Conservation (phyloP, 2,329 filamentous ascomycete species). For the Pseudonectria foliicola region DNA sequence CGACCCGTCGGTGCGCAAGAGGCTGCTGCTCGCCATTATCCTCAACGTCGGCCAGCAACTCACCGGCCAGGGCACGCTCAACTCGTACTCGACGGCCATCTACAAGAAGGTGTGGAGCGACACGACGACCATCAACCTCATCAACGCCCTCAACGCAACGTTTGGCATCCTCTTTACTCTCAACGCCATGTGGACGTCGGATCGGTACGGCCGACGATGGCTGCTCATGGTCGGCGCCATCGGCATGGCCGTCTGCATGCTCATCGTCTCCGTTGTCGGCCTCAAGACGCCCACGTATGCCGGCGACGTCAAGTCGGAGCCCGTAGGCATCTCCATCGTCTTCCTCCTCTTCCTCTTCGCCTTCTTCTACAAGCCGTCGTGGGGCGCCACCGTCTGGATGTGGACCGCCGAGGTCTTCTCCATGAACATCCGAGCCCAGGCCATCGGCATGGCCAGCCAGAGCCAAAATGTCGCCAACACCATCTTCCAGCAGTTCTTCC, state of each 20-base stretch:
- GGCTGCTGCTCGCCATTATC: slow-evolving; percentile 56
- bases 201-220: slow-evolving; percentile 64
- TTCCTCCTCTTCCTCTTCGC: slow-evolving; percentile 61
- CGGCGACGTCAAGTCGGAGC: slow-evolving; percentile 45
- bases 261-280: slow-evolving; percentile 46
- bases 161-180: slow-evolving; percentile 67
- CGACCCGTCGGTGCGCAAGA: slow-evolving; percentile 60
- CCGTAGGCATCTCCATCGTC: slow-evolving; percentile 60
- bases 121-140: slow-evolving; percentile 56
- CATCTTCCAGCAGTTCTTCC: slow-evolving; percentile 65
- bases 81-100: slow-evolving; percentile 66
- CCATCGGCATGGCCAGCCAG: slow-evolving; percentile 58
- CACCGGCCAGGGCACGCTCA: slow-evolving; percentile 65
- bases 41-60: slow-evolving; percentile 67
- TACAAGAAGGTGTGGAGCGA: slow-evolving; percentile 63
- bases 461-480: slow-evolving; percentile 59
- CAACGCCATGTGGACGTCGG: slow-evolving; percentile 66
- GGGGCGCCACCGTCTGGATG: slow-evolving; percentile 65
- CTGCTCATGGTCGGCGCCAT: slow-evolving; percentile 61
- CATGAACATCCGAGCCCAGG: slow-evolving; percentile 65
- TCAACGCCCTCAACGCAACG: slow-evolving; percentile 68
- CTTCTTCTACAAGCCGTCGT: slow-evolving; percentile 62
- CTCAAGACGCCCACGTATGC: slow-evolving; percentile 44
- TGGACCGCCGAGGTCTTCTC: slow-evolving; percentile 64
- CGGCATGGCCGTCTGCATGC: slow-evolving; percentile 64